These are phyloP conservation scores for Mollisia scopiformis DNA, from an alignment of 2,329 filamentous ascomycete species.

Conservation along the genomic window DNA sequence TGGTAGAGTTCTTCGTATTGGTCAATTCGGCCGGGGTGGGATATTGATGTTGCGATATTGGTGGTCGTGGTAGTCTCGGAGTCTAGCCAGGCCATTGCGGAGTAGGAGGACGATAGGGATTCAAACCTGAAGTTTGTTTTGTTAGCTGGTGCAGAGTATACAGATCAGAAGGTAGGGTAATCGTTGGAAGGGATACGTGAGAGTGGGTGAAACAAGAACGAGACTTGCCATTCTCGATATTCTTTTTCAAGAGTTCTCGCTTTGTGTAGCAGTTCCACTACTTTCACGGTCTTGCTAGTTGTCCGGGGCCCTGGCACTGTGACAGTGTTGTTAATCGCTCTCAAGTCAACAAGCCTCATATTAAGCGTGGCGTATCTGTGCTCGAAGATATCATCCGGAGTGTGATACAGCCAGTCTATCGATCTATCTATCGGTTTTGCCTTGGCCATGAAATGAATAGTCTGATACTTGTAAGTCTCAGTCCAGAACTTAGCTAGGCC, in stretches of 20 bases:
- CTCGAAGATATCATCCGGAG: slow-evolving; percentile 52
- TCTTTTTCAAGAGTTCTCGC: not conserved
- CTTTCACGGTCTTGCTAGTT: not conserved
- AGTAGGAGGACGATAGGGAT: not conserved
- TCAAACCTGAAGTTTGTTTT: too few species aligned
- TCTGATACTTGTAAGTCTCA: slow-evolving; percentile 37
- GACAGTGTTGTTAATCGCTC: not conserved
- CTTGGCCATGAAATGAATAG: slow-evolving; percentile 56
- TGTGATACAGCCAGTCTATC: slow-evolving; percentile 34
- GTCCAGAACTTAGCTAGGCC: slow-evolving; percentile 37
- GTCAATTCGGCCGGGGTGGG: slow-evolving; percentile 31
- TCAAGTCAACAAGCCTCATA: not conserved
- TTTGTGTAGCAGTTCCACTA: not conserved
- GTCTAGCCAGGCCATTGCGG: not conserved
- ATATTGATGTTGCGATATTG: not conserved
- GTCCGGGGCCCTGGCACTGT: not conserved
- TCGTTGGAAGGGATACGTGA: too few species aligned
- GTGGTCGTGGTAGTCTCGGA: not conserved
- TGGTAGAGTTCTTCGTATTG: slow-evolving; percentile 60
- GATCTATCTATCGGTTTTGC: slow-evolving; percentile 46
- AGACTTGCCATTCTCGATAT: not conserved
- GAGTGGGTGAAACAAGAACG: too few species aligned
- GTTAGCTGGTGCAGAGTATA: too few species aligned
- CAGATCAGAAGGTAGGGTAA: too few species aligned
- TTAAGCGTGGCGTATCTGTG: not conserved